phyloP scores from a whole-genome alignment of 768 basidiomycete species.

The Clitopilus hobsonii region DNA sequence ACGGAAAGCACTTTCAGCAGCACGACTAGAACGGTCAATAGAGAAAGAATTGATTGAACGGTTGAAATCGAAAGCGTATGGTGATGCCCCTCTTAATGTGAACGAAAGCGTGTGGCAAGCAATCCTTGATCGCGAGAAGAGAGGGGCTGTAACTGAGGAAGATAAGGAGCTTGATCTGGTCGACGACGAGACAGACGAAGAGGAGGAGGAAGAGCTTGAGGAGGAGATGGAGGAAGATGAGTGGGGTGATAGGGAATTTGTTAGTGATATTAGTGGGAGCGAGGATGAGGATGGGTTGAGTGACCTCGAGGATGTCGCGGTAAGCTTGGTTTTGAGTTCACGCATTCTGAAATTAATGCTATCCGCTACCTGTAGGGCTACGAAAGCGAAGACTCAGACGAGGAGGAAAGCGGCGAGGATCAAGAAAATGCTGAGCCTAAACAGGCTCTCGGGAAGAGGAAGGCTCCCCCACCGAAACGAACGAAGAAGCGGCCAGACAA shows the following conservation, averaged over 20 bases:
- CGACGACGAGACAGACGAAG: slow-evolving; percentile 58
- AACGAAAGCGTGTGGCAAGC: slow-evolving; percentile 96
- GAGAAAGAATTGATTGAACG: slow-evolving; percentile 96
- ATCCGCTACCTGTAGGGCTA: not conserved
- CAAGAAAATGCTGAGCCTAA: slow-evolving; percentile 31
- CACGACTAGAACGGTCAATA: slow-evolving; percentile 91
- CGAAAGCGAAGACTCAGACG: slow-evolving; percentile 31
- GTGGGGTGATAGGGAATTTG: slow-evolving; percentile 65
- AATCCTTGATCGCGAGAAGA: slow-evolving; percentile 78
- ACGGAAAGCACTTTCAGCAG: slow-evolving; percentile 93
- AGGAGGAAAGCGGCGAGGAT: slow-evolving; percentile 33
- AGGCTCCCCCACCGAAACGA: slow-evolving; percentile 39
- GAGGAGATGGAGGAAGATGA: slow-evolving; percentile 40
- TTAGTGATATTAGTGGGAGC: slow-evolving; percentile 70
- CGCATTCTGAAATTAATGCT: no score
- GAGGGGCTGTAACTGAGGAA: slow-evolving; percentile 45
- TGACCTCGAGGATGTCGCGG: slow-evolving; percentile 67
- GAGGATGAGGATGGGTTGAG: slow-evolving; percentile 54
- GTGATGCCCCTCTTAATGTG: slow-evolving; percentile 95
- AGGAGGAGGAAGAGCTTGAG: slow-evolving; percentile 55
- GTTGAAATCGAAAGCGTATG: slow-evolving; percentile 94
- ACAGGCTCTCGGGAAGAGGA: slow-evolving; percentile 64
- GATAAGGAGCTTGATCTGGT: slow-evolving; percentile 47
- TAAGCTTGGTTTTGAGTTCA: no score
- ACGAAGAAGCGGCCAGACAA: slow-evolving; percentile 54